These are phyloP conservation scores for Discostella stelligeroides DNA, from an alignment of 108 stramenopile species.

Conservation along the genomic window DNA sequence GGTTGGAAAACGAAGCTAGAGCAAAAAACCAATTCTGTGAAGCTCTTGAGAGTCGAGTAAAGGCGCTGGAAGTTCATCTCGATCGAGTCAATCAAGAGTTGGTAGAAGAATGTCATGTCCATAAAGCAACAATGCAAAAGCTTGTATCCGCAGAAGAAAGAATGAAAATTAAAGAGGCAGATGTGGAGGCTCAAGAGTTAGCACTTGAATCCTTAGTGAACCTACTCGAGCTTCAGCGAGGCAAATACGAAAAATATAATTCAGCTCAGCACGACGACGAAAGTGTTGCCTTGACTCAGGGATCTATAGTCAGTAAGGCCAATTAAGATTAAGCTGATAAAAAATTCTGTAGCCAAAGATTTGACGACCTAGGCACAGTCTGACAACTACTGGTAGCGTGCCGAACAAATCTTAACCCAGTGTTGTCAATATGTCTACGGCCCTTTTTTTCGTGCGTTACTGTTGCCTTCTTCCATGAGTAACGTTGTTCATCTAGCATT, in stretches of 20 bases:
- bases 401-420: too few relatives aligned
- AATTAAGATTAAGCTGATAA: too few relatives aligned
- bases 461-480: too few relatives aligned
- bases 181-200: conserved; percentile 25
- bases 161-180: too few relatives aligned
- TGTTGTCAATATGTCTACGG: too few relatives aligned
- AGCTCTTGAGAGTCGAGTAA: conserved; percentile 15
- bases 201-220: conserved; percentile 32
- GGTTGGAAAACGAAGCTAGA: conserved; percentile 5
- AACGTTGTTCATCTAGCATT: too few relatives aligned
- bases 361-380: too few relatives aligned
- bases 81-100: not conserved
- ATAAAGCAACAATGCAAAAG: not conserved
- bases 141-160: conserved; percentile 4
- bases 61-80: not conserved
- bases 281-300: not conserved
- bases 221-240: conserved; percentile 31
- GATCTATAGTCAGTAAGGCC: not conserved
- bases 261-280: conserved; percentile 11
- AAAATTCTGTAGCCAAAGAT: too few relatives aligned
- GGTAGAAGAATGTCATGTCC: conserved; percentile 7
- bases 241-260: not conserved
- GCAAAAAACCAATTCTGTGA: conserved; percentile 7
- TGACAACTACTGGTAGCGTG: too few relatives aligned
- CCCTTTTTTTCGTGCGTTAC: too few relatives aligned